Evolutionary conservation across 164 flowering plant genomes (phyloP).

Genomic region (Pachysandra terminalis): DNA sequence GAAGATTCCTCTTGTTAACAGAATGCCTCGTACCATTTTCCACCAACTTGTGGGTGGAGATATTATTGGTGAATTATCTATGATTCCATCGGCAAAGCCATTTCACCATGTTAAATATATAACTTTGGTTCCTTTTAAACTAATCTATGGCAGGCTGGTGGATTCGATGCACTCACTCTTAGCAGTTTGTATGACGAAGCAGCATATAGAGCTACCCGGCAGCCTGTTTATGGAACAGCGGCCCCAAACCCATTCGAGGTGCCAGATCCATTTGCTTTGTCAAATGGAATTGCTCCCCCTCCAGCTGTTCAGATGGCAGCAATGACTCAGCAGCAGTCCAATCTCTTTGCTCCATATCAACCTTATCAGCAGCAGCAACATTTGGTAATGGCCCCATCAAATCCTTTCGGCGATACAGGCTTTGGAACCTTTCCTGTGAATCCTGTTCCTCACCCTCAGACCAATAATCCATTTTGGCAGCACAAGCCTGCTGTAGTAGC

Average conservation of each 20-base stretch:
- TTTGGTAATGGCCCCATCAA: slow-evolving; percentile 43
- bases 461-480: slow-evolving; percentile 82
- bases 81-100: not conserved
- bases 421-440: slow-evolving; percentile 63
- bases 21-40: no score
- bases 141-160: slow-evolving; percentile 73
- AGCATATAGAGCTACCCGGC: slow-evolving; percentile 78
- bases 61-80: no score
- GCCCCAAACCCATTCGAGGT: slow-evolving; percentile 89
- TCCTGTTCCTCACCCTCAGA: slow-evolving; percentile 45
- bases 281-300: slow-evolving; percentile 56
- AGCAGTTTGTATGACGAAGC: slow-evolving; percentile 86
- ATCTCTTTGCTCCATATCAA: slow-evolving; percentile 70
- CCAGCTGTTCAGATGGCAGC: slow-evolving; percentile 69
- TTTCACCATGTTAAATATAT: no score
- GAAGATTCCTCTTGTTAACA: no score
- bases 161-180: slow-evolving; percentile 80
- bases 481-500: slow-evolving; percentile 54
- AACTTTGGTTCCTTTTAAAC: not conserved
- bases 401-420: slow-evolving; percentile 83
- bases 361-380: slow-evolving; percentile 40
- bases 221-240: slow-evolving; percentile 74
- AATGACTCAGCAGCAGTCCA: slow-evolving; percentile 59
- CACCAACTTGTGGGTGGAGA: no score
- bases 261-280: slow-evolving; percentile 66